These are phyloP conservation scores for Colletotrichum zoysiae DNA, from an alignment of 2,329 filamentous ascomycete genomes.

Conservation along the genomic window DNA sequence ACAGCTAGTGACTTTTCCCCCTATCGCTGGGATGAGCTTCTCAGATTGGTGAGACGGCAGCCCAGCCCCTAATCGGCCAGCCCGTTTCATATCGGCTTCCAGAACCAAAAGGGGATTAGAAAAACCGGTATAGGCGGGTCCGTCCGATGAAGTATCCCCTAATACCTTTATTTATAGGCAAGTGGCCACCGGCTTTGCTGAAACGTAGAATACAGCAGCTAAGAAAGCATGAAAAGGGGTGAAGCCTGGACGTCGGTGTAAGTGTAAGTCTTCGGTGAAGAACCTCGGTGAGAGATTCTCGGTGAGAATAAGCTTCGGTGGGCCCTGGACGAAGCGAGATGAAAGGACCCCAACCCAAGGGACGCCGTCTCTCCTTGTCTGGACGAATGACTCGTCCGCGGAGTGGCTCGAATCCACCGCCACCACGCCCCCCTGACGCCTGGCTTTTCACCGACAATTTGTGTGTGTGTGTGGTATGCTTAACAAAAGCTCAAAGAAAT, in stretches of 20 bases:
- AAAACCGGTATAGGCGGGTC: not conserved
- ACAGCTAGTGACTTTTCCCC: too few species aligned
- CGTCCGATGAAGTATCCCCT: rapidly evolving
- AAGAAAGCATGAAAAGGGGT: too few species aligned
- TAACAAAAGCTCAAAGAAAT: not conserved
- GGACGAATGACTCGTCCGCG: slow-evolving; percentile 34
- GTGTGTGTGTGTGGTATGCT: not conserved
- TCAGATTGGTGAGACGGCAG: not conserved
- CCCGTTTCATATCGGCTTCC: slow-evolving; percentile 14
- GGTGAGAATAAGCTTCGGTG: slow-evolving; percentile 5
- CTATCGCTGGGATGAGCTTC: not conserved
- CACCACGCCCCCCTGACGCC: not conserved
- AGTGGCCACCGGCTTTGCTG: too few species aligned
- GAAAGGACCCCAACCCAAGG: slow-evolving; percentile 7
- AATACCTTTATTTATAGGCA: not conserved
- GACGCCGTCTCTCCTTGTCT: slow-evolving; percentile 9
- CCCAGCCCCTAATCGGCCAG: not conserved
- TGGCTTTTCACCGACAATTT: slow-evolving; percentile 30
- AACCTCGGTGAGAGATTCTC: slow-evolving; percentile 6
- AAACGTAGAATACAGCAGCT: not conserved
- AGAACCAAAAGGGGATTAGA: not conserved
- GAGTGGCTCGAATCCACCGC: slow-evolving; percentile 13
- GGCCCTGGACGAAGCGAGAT: slow-evolving; percentile 32
- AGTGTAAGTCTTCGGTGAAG: not conserved
- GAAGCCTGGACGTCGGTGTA: not conserved